A percentile compares a stretch with the other conserved stretches of the same genome.
Conservation (phyloP, 1,284 basidiomycete species). For the Ustanciosporium gigantosporum region DNA sequence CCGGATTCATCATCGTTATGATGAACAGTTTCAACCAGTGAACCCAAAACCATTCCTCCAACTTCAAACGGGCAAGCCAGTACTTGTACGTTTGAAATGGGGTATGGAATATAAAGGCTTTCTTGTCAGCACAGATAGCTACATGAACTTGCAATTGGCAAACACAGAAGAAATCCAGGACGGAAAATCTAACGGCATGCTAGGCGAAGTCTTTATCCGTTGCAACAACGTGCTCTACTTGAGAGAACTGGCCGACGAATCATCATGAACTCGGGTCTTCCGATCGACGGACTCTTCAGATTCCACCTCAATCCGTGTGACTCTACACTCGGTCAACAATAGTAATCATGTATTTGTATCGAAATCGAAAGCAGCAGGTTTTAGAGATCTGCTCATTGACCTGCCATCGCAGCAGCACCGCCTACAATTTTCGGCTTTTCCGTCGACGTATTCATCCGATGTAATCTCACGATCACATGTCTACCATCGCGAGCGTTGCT, state of each 20-base stretch:
- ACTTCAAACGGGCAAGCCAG: constrained; percentile 95
- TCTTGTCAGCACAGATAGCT: constrained; percentile 95
- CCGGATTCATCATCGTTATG: background rate
- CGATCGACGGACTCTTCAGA: too few species aligned
- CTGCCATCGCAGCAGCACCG: too few species aligned
- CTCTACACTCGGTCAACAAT: too few species aligned
- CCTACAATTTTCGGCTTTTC: too few species aligned
- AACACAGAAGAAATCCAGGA: constrained; percentile 99
- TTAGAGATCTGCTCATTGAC: too few species aligned
- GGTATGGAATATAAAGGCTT: constrained; percentile 99
- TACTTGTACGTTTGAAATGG: constrained; percentile 96
- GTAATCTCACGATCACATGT: too few species aligned
- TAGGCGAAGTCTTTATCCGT: constrained; percentile 99
- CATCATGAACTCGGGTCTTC: constrained; percentile 9
- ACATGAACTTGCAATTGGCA: constrained; percentile 98
- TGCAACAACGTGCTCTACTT: constrained; percentile 60
- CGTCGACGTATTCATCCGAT: too few species aligned
- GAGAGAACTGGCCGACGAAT: constrained; percentile 49
- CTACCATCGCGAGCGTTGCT: too few species aligned
- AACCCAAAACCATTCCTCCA: constrained; percentile 99
- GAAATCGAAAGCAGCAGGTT: background rate
- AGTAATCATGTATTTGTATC: too few species aligned
- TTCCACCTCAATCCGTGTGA: background rate
- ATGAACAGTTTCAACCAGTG: constrained; percentile 75
- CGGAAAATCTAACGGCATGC: constrained; percentile 88